Conservation (phyloP, 1,284 basidiomycete species). For the Malassezia equina region DNA sequence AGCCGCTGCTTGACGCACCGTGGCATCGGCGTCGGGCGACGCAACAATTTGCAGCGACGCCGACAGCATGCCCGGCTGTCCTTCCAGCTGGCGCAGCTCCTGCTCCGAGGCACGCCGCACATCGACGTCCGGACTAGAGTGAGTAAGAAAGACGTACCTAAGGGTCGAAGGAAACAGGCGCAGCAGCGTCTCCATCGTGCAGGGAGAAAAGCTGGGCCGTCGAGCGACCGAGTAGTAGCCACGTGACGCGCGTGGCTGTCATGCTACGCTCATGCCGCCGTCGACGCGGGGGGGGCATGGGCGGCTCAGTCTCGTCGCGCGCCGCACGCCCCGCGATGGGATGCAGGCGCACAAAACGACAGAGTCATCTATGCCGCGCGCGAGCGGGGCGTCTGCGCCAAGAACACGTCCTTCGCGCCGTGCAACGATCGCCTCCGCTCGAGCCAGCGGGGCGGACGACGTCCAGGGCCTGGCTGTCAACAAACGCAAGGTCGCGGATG, state of each 20-base stretch:
- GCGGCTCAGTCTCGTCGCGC: neutral
- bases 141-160: neutral
- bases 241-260: neutral
- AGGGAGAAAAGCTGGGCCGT: neutral
- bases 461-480: slow-evolving; percentile 66
- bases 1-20: slow-evolving; percentile 39
- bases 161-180: slow-evolving; percentile 15
- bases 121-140: slow-evolving; percentile 34
- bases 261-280: neutral
- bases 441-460: neutral
- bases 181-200: slow-evolving; percentile 15
- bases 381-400: neutral
- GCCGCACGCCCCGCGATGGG: neutral
- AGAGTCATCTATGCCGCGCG: neutral
- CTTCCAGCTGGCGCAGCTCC: slow-evolving; percentile 40
- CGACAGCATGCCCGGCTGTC: slow-evolving; percentile 41
- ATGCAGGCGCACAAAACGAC: neutral
- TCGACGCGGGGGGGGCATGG: neutral
- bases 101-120: slow-evolving; percentile 41
- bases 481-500: slow-evolving; percentile 71
- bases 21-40: slow-evolving; percentile 25
- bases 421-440: neutral
- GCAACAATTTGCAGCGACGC: slow-evolving; percentile 37
- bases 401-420: neutral
- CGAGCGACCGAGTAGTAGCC: neutral